Base-by-base conservation (phyloP, 2,329 filamentous ascomycete species). In the Diplodia corticola region DNA sequence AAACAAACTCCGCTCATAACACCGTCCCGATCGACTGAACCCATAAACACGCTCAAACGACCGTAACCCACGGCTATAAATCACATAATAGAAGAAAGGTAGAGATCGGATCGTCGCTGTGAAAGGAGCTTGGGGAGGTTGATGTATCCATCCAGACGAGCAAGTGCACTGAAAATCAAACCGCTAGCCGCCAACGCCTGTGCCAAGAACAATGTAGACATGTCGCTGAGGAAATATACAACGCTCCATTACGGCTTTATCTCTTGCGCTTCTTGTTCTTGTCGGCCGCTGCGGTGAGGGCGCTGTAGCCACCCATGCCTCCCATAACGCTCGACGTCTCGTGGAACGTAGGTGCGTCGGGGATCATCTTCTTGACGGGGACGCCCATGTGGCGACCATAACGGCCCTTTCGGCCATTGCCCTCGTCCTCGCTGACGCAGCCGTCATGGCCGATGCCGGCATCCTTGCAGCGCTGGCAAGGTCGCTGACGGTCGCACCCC, bases 341-440 rank as follows among this genome's bases (percentile, higher is more conserved):
- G 71, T 73, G 71, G 67, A 73, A 69, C 28, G 75, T 70, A 17
- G 75, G 73, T 22, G 75, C 73, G 6, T 77, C 76, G 71, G 82
- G 81, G 30, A 72, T 70, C 20, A 74, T 75, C 73, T 88, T 88
- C 79, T 89, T 89, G 69, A 89, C 84, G 1, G 87, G 81, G 35
- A 89, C 87, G 63, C 88, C 86, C 88, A 90, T 88, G 75, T 89
- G 85, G 67, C 88, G 83, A 67, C 88, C 87, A 72, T 97, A 98
- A 67, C 95, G 89, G 69, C 95, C 95, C 80, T 97, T 98, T 74
- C 95, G 91, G 70, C 94, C 95, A 77, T 98, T 98, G 70, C 93
- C 93, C 80, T 99, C 95, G 73, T 99, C 95, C 79, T 99, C 95
- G 78, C 93, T 97, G 79, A 99, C 88, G 79, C 95, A 99, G 70